Evolutionary conservation across 768 basidiomycete species (phyloP).

Genomic region (Mycena metata): DNA sequence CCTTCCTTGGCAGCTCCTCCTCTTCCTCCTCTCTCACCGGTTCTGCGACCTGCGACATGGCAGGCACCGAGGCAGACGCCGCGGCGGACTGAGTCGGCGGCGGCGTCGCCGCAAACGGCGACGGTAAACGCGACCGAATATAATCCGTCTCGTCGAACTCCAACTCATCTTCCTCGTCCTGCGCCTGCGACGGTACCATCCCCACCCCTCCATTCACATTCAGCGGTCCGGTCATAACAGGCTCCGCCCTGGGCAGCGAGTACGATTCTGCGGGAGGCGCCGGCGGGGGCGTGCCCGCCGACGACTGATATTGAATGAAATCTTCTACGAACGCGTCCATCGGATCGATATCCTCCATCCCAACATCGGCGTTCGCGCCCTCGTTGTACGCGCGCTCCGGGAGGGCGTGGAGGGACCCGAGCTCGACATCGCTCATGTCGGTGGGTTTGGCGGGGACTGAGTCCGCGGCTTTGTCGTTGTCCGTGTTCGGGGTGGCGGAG

Average conservation of each 20-base stretch:
- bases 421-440: conserved; percentile 1
- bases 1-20: too few species aligned
- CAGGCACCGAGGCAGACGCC: too few species aligned
- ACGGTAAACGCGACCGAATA: conserved; percentile 35
- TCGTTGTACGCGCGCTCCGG: conserved; percentile 3
- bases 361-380: neutral
- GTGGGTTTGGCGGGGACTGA: neutral
- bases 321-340: conserved; percentile 13
- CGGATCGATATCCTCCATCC: conserved; percentile 16
- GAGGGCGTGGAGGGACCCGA: neutral
- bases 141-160: conserved; percentile 37
- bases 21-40: too few species aligned
- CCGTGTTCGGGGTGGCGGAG: conserved; percentile 8
- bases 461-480: neutral
- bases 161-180: conserved; percentile 25
- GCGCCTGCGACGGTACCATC: neutral
- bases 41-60: neutral
- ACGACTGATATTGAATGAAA: conserved; percentile 28
- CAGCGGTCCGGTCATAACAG: too few species aligned
- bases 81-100: neutral
- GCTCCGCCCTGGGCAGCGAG: too few species aligned
- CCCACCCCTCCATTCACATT: too few species aligned
- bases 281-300: conserved; percentile 10
- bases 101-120: conserved; percentile 35
- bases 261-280: too few species aligned